phyloP scores from a whole-genome alignment of 2,329 filamentous ascomycete species.

The Colletotrichum australisinense region DNA sequence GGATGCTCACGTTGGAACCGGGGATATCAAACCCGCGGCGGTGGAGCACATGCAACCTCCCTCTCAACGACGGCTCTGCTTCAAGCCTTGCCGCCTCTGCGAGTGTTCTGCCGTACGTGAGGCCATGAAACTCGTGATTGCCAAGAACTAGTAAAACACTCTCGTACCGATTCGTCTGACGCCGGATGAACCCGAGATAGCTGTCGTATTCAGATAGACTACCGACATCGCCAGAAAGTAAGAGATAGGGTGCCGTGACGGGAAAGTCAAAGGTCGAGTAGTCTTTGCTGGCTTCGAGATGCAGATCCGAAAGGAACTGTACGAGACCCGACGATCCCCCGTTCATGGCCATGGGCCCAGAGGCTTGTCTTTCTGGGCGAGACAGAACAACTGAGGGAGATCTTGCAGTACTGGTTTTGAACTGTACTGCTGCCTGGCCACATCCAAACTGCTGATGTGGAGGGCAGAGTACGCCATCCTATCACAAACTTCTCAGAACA shows the following conservation, averaged over 20 bases:
- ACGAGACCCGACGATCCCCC: constrained; percentile 29
- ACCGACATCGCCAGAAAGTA: constrained; percentile 63
- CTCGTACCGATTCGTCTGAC: constrained; percentile 54
- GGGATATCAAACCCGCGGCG: constrained; percentile 52
- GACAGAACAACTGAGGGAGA: no score
- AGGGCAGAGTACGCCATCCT: not conserved
- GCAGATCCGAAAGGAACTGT: constrained; percentile 62
- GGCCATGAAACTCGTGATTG: constrained; percentile 66
- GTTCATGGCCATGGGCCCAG: not conserved
- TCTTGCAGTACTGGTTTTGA: not conserved
- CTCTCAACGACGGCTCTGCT: constrained; percentile 49
- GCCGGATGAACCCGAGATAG: constrained; percentile 56
- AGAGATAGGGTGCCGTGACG: constrained; percentile 52
- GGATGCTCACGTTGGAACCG: constrained; percentile 56
- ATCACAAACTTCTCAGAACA: not conserved
- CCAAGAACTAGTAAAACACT: constrained; percentile 60
- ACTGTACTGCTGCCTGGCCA: no score
- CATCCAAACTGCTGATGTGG: not conserved
- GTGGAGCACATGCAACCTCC: constrained; percentile 57
- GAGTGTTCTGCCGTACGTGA: constrained; percentile 51
- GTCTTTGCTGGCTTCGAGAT: constrained; percentile 58
- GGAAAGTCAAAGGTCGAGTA: constrained; percentile 56
- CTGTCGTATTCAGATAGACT: constrained; percentile 57
- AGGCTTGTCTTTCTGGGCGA: not conserved
- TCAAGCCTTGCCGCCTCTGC: constrained; percentile 49